Base-by-base conservation (phyloP, 768 basidiomycete species). In the Lepiota venenata region DNA sequence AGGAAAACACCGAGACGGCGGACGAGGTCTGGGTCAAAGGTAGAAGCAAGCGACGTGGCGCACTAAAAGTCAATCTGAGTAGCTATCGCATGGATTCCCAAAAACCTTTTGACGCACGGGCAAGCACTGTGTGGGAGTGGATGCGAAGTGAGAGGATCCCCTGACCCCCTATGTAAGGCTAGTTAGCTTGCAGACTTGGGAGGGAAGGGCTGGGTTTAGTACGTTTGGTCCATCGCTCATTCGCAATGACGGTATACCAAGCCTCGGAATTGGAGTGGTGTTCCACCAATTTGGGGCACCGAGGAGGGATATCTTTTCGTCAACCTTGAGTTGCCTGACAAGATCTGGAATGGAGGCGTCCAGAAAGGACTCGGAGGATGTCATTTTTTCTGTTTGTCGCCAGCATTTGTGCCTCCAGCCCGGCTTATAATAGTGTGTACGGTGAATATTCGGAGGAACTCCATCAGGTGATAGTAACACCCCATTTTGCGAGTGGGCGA, bases 221-320 rank as follows among this genome's bases (percentile, higher is more conserved):
- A 78, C 79, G 64, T 86, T 85, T 22, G 85, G 85, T 7, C 84
- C 85, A 68, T 87, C 84, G 62, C 83, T 84, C 79, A 89, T 85
- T 21, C 86, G 79, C 59, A 88, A 72, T 25, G 80, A 74, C 4
- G 86, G 87, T 49, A 88, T 81, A n/a, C 71, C 73, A 15, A 87
- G 74, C 20, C 85, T 74, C 10, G 74, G 69, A 51, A 88, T 74
- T 15, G 78, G 58, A 35, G 72, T 74, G 14, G 85, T 86, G 60
- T 85, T 85, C 85, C 87, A 87, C 82, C 83, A 86, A 59, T 84
- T 82, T 6, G 83, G 83, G 12, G 81, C 85, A 22, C 82, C 76
- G 3, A 86, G 74, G 15, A 88, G 73, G 2, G 75, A 65, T 50
- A 85, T 81, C 66, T 86, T 87, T 71, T 87, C 85, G 20, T 85